A percentile compares a stretch with the other conserved stretches of the same genome.
Evolutionary conservation across 176 grass and related monocot species (phyloP).

Genomic region (Avena insularis): DNA sequence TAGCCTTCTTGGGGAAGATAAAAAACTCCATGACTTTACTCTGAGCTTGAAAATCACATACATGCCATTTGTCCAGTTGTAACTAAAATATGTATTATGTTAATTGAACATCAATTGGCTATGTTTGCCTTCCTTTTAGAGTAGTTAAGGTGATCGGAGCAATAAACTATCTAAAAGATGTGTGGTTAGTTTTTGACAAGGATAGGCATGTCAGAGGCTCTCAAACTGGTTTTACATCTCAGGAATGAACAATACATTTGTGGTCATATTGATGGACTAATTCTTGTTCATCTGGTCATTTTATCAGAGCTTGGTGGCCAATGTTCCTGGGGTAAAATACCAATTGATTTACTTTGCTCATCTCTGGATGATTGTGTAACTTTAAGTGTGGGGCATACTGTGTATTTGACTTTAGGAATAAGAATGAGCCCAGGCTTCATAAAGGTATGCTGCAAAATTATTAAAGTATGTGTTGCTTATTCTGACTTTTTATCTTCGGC

Average conservation of each 20-base stretch:
- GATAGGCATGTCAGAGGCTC: background rate
- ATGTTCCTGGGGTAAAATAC: conserved; percentile 90
- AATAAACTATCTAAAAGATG: conserved; percentile 19
- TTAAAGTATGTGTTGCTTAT: no score
- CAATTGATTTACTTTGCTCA: conserved; percentile 76
- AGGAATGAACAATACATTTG: conserved; percentile 2
- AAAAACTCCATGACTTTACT: background rate
- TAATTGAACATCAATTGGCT: background rate
- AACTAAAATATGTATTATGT: background rate
- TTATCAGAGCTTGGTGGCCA: conserved; percentile 80
- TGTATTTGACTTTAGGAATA: conserved; percentile 70
- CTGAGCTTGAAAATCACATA: conserved; percentile 6
- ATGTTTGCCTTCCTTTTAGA: background rate
- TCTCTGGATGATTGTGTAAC: conserved; percentile 77
- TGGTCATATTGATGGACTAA: conserved; percentile 41
- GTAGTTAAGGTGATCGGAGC: conserved; percentile 2
- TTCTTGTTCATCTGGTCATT: conserved; percentile 21
- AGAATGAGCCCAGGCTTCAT: conserved; percentile 75
- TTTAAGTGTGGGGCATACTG: conserved; percentile 79
- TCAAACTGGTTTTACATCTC: background rate
- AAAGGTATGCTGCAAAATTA: conserved; percentile 65
- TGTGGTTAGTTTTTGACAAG: background rate
- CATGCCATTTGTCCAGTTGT: background rate
- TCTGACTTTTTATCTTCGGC: background rate
- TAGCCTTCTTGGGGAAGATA: background rate